A percentile compares a stretch with the other conserved stretches of the same genome.
These are phyloP conservation scores for Lentithecium fluviatile DNA, from an alignment of 495 filamentous ascomycete genomes.

Conservation along the genomic window DNA sequence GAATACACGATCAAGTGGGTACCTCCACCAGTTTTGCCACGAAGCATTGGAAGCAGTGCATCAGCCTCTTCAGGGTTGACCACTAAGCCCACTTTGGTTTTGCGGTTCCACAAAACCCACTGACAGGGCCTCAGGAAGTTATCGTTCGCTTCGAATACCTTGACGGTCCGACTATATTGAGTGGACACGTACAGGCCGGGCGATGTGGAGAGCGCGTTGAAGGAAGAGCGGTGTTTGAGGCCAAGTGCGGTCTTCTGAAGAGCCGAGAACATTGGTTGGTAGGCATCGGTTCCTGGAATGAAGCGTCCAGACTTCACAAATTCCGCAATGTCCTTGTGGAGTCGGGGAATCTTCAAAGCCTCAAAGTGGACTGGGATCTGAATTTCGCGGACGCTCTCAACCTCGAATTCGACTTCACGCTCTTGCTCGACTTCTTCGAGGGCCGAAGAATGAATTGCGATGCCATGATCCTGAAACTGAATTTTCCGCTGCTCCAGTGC, in stretches of 20 bases:
- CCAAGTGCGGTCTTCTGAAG: slow-evolving; percentile 43
- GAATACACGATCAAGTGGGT: slow-evolving; percentile 53
- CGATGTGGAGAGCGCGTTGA: slow-evolving; percentile 17
- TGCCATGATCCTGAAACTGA: slow-evolving; percentile 36
- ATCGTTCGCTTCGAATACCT: slow-evolving; percentile 37
- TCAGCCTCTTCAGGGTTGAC: slow-evolving; percentile 59
- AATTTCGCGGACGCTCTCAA: slow-evolving; percentile 53
- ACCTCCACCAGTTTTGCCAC: background rate
- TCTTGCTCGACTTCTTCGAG: slow-evolving; percentile 57
- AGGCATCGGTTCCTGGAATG: slow-evolving; percentile 29
- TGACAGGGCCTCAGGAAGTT: slow-evolving; percentile 49
- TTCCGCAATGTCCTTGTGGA: slow-evolving; percentile 42
- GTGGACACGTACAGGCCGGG: slow-evolving; percentile 44
- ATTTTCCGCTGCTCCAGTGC: slow-evolving; percentile 36
- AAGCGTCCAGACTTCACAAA: slow-evolving; percentile 48
- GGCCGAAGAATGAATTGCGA: slow-evolving; percentile 44
- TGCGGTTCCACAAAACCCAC: slow-evolving; percentile 50
- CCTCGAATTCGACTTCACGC: slow-evolving; percentile 49
- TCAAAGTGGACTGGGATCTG: slow-evolving; percentile 42
- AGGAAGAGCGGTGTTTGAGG: slow-evolving; percentile 39
- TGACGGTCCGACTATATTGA: slow-evolving; percentile 47
- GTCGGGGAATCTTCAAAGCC: slow-evolving; percentile 38
- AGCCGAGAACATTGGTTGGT: slow-evolving; percentile 40
- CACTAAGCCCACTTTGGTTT: slow-evolving; percentile 47
- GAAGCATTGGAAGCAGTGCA: slow-evolving; percentile 46